Base-by-base conservation (phyloP, 306 rosid species). In the Parietaria judaica region DNA sequence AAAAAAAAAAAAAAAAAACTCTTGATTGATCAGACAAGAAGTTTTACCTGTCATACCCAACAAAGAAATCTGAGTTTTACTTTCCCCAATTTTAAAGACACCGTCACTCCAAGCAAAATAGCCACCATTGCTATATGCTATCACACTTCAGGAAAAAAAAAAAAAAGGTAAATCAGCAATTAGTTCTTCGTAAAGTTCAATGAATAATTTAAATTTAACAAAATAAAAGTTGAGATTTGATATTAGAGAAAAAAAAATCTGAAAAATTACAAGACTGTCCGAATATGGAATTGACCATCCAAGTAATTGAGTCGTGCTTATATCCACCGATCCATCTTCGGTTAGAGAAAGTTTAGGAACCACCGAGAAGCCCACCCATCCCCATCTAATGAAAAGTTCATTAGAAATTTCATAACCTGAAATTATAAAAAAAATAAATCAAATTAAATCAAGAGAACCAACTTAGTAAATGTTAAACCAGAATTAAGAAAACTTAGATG, bases 341-440 rank as follows among this genome's bases (percentile, higher is more conserved):
- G 82, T 77, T 51, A 88, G 72, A 72, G 86, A 80, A 70, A 92
- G 79, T 78, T 86, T 86, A 58, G 61, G 94, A 35, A 88, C 87
- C 58, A 80, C 85, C 95, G 86, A 92, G 68, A 92, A 92, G 56
- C 99, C 96, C 81, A 88, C 66, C 96, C 99, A 88, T 53, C 96
- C 69, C 96, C 99, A 37, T 60, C 67, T 66, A 65, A 81, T 76
- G 63, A 92, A 77, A 92, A 88, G 65, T 88, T 80, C 72, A 88
- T 76, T 63, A 86, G 79, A 84, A 92, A 82, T 79, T 84, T 65
- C 36, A 83, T 95, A 76, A 92, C 61, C 98, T 87, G 92, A 79
- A 78, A 58, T 68, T 6, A 66, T 54, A 51, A 51, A 55, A 55
- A 23, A 23, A 23, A 23, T 23, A 7, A 58, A 72, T 51, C 48